Conservation (phyloP, 345 rosid species). For the Microthlaspi erraticum region DNA sequence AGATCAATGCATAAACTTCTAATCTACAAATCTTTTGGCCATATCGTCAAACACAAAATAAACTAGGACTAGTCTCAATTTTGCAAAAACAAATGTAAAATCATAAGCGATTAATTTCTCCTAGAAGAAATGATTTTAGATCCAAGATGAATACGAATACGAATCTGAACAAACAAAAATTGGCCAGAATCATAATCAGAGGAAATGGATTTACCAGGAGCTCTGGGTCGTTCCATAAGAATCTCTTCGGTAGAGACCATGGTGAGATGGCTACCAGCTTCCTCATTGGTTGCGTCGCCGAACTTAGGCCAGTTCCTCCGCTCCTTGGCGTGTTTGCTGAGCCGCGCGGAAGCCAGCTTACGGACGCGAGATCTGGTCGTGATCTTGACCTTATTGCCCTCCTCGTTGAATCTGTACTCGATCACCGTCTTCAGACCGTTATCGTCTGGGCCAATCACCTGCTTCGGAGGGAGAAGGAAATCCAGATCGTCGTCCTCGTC, state of each 20-base stretch:
- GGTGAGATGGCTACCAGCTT: constrained; percentile 66
- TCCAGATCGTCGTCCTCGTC: constrained; percentile 74
- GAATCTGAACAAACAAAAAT: constrained; percentile 6
- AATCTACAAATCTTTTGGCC: not conserved
- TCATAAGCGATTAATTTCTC: not conserved
- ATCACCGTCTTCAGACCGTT: constrained; percentile 72
- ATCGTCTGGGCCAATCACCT: constrained; percentile 80
- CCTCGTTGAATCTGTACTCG: constrained; percentile 76
- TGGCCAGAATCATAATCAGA: not conserved
- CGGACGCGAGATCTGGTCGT: constrained; percentile 69
- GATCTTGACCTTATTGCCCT: constrained; percentile 64
- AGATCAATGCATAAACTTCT: not conserved
- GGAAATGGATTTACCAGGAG: constrained; percentile 50
- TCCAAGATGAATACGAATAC: not conserved
- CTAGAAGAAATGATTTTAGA: not conserved
- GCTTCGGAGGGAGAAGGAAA: constrained; percentile 73
- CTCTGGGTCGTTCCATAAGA: constrained; percentile 62
- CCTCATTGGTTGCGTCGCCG: constrained; percentile 76
- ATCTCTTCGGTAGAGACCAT: constrained; percentile 83
- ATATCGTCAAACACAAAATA: not conserved
- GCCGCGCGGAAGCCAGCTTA: constrained; percentile 64
- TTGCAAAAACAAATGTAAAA: not conserved
- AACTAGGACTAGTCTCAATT: too few relatives aligned
- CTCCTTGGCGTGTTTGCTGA: constrained; percentile 64
- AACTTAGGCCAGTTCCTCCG: constrained; percentile 71